A percentile compares a stretch with the other conserved stretches of the same genome.
These are phyloP conservation scores for Brassica incana DNA, from an alignment of 345 rosid species.

Conservation along the genomic window DNA sequence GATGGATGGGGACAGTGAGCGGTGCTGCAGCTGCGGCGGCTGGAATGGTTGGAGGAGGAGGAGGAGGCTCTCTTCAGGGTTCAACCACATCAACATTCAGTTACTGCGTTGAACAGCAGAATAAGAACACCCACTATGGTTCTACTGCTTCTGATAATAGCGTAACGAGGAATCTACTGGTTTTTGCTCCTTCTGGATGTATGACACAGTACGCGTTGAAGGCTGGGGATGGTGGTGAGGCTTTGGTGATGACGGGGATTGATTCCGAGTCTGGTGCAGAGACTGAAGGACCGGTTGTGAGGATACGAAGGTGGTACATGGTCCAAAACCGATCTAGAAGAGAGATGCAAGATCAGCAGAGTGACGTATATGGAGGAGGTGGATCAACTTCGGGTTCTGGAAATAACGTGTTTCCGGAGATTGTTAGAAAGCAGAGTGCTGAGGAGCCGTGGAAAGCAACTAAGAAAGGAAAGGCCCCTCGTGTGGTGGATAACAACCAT, in stretches of 20 bases:
- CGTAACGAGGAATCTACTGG: conserved; percentile 57
- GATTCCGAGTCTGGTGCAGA: neutral
- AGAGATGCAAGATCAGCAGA: neutral
- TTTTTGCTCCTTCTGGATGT: conserved; percentile 71
- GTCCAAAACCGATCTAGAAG: neutral
- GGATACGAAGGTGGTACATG: neutral
- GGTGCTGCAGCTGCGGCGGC: conserved; percentile 76
- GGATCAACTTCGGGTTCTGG: neutral
- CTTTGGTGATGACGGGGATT: conserved; percentile 6
- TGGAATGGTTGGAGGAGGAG: conserved; percentile 48
- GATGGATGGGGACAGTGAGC: conserved; percentile 76
- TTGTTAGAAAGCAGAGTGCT: neutral
- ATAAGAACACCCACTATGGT: neutral
- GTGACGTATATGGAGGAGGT: neutral
- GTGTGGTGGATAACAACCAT: neutral
- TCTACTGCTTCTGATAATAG: conserved; percentile 16
- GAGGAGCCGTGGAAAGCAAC: neutral
- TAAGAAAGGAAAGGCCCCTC: neutral
- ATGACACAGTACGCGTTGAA: conserved; percentile 75
- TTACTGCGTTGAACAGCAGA: neutral
- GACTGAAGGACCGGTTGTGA: neutral
- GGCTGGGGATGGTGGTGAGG: conserved; percentile 43
- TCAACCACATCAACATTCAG: neutral
- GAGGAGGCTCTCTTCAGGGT: conserved; percentile 54
- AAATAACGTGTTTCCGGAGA: neutral